Percentiles rank a stretch among this genome's conserved stretches.
Conservation (phyloP, 441 rosid species). For the Rhodomyrtus psidioides region DNA sequence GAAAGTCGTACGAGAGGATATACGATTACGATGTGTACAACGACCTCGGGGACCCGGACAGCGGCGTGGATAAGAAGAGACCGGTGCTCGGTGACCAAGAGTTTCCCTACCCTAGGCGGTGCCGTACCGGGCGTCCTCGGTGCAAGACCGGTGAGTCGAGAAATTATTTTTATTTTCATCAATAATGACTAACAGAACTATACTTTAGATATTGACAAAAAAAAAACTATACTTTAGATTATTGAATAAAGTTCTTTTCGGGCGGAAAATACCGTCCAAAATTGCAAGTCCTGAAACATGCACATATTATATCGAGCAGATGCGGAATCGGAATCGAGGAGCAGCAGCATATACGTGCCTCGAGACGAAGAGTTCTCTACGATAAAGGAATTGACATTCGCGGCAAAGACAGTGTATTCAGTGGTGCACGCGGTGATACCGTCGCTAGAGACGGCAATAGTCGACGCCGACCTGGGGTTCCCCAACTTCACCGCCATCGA, state of each 20-base stretch:
- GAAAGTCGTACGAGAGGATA: slow-evolving; percentile 34
- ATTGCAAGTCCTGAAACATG: neutral
- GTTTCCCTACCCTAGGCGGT: slow-evolving; percentile 62
- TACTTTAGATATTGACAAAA: neutral
- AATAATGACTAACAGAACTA: neutral
- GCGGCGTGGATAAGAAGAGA: slow-evolving; percentile 6
- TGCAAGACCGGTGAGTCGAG: slow-evolving; percentile 23
- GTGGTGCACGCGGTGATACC: slow-evolving; percentile 36
- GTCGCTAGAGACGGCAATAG: neutral
- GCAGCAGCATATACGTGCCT: slow-evolving; percentile 42
- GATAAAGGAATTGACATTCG: slow-evolving; percentile 35
- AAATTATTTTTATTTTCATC: neutral
- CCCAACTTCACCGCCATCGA: slow-evolving; percentile 51
- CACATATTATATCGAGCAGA: slow-evolving; percentile 7
- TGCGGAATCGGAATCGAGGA: slow-evolving; percentile 35
- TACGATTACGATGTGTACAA: slow-evolving; percentile 80
- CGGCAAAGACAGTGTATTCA: slow-evolving; percentile 39
- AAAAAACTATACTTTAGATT: neutral
- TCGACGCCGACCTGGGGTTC: slow-evolving; percentile 33
- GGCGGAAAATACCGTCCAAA: neutral
- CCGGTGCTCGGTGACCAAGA: slow-evolving; percentile 55
- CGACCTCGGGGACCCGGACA: slow-evolving; percentile 60
- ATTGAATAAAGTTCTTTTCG: neutral
- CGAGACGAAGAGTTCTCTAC: slow-evolving; percentile 62
- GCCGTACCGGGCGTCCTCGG: slow-evolving; percentile 50